phyloP scores from a whole-genome alignment of 768 basidiomycete species.

The Coprinopsis strossmayeri region DNA sequence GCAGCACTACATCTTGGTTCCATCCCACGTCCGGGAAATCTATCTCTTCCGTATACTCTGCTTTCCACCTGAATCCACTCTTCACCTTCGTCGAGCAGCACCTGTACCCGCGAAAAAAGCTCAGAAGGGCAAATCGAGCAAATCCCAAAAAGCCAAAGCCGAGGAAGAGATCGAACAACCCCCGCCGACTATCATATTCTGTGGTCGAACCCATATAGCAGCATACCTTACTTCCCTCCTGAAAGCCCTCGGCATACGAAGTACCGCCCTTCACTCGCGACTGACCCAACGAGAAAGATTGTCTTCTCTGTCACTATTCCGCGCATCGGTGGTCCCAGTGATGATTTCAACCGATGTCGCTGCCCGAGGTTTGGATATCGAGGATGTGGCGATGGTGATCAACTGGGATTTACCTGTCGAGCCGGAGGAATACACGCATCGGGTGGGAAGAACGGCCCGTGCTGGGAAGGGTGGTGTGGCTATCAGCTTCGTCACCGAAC shows the following conservation, averaged over 20 bases:
- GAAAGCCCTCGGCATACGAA: slow-evolving; percentile 73
- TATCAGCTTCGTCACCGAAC: slow-evolving; percentile 91
- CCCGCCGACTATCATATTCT: slow-evolving; percentile 96
- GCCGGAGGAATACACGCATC: slow-evolving; percentile 93
- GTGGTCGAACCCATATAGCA: slow-evolving; percentile 74
- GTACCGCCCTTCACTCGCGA: slow-evolving; percentile 87
- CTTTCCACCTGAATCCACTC: slow-evolving; percentile 77
- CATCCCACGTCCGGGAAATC: slow-evolving; percentile 88
- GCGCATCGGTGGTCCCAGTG: slow-evolving; percentile 81
- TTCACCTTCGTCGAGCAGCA: slow-evolving; percentile 56
- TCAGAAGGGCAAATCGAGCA: slow-evolving; percentile 19
- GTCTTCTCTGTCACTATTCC: slow-evolving; percentile 78
- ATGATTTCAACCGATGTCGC: slow-evolving; percentile 95
- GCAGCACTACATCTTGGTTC: slow-evolving; percentile 87
- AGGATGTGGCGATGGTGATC: slow-evolving; percentile 91
- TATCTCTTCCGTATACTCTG: slow-evolving; percentile 89
- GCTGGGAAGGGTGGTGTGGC: slow-evolving; percentile 86
- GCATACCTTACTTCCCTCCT: slow-evolving; percentile 83
- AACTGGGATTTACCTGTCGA: slow-evolving; percentile 95
- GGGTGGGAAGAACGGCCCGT: slow-evolving; percentile 90
- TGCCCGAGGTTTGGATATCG: slow-evolving; percentile 91
- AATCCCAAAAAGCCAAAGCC: slow-evolving; percentile 26
- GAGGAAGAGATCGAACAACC: slow-evolving; percentile 62
- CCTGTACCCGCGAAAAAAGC: slow-evolving; percentile 40
- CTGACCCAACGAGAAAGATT: slow-evolving; percentile 89